Conservation (phyloP, 2,329 filamentous ascomycete species). For the Diplodia scrobiculata region DNA sequence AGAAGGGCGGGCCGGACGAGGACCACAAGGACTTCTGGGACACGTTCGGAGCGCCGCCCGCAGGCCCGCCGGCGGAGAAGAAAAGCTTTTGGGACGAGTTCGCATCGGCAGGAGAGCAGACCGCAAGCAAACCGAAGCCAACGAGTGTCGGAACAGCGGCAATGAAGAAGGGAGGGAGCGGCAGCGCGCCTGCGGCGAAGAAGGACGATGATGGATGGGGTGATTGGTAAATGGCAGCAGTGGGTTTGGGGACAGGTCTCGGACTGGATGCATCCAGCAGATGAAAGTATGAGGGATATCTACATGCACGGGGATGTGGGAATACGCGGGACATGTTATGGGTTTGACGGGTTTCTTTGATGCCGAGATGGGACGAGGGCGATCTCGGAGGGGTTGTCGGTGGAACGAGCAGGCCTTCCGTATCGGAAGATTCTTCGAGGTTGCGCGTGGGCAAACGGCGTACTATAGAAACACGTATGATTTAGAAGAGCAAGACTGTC, state of each 20-base stretch:
- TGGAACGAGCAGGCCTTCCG: not conserved
- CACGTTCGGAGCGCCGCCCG: conserved; percentile 72
- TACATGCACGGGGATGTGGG: not conserved
- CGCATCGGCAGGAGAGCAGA: conserved; percentile 38
- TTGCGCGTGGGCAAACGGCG: not conserved
- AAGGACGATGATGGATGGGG: conserved; percentile 62
- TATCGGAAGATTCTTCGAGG: not conserved
- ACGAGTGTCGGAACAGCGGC: conserved; percentile 65
- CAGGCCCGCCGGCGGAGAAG: conserved; percentile 52
- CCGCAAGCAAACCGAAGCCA: conserved; percentile 44
- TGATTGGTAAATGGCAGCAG: conserved; percentile 49
- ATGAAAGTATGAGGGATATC: not conserved
- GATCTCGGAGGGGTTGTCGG: conserved; percentile 1
- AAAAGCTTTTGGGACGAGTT: conserved; percentile 58
- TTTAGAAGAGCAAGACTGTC: not conserved
- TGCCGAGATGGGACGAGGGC: not conserved
- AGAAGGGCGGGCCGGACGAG: conserved; percentile 9
- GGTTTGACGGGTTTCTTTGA: conserved; percentile 6
- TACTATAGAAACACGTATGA: not conserved
- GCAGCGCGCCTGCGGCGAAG: conserved; percentile 40
- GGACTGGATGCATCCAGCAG: conserved; percentile 25
- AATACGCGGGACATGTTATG: not conserved
- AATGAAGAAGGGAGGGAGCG: conserved; percentile 55
- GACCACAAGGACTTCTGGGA: conserved; percentile 87
- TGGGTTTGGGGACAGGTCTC: not conserved